Conservation (phyloP, 495 filamentous ascomycete species). For the Aspergillus funiculosus region DNA sequence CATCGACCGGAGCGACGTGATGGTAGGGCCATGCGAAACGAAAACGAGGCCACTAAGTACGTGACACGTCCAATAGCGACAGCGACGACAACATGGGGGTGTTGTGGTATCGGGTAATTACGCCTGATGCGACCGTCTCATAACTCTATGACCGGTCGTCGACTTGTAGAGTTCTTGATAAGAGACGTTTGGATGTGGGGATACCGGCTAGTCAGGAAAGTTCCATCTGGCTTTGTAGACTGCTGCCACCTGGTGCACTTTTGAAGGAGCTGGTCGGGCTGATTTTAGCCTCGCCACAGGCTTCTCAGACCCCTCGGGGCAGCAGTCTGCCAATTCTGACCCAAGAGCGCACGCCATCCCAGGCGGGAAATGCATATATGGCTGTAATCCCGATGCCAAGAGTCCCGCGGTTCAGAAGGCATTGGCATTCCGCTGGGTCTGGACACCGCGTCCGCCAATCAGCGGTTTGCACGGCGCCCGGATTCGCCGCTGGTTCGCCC, state of each 20-base stretch:
- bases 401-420: conserved; percentile 22
- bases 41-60: conserved; percentile 6
- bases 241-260: conserved; percentile 4
- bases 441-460: conserved; percentile 17
- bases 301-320: conserved; percentile 23
- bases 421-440: conserved; percentile 29
- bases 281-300: conserved; percentile 26
- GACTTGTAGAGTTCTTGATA: too few species aligned
- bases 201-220: conserved; percentile 8
- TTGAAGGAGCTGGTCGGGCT: conserved; percentile 10
- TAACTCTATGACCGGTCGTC: too few species aligned
- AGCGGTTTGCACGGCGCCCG: not conserved
- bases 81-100: conserved; percentile 5
- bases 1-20: conserved; percentile 21
- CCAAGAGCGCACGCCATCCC: conserved; percentile 16
- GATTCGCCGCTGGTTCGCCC: conserved; percentile 4
- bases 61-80: conserved; percentile 15
- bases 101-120: conserved; percentile 13
- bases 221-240: not conserved
- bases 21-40: conserved; percentile 4
- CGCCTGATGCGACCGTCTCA: conserved; percentile 10
- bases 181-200: conserved; percentile 6
- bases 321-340: conserved; percentile 26
- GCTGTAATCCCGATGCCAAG: conserved; percentile 22
- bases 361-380: conserved; percentile 16